phyloP scores from a whole-genome alignment of 2,329 filamentous ascomycete species.

The Meredithiella fracta region DNA sequence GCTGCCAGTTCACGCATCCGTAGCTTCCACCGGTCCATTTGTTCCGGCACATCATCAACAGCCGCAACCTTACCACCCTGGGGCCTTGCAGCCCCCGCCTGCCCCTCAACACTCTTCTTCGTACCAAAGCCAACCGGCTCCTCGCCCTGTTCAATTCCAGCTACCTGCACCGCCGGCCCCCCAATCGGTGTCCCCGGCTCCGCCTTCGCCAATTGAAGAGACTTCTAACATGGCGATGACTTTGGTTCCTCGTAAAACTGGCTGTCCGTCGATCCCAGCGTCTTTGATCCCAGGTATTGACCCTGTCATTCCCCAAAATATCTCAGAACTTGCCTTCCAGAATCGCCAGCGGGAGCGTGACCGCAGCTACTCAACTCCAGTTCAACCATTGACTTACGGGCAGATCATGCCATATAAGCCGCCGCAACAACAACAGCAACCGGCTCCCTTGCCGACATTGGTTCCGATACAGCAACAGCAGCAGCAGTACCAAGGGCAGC shows the following conservation, averaged over 20 bases:
- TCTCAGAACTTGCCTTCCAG: constrained; percentile 40
- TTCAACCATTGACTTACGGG: constrained; percentile 17
- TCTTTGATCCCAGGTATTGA: constrained; percentile 47
- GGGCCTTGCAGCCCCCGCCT: neutral
- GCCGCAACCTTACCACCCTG: neutral
- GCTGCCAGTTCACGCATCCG: neutral
- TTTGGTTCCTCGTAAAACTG: constrained; percentile 8
- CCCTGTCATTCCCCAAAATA: constrained; percentile 36
- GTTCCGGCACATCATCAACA: neutral
- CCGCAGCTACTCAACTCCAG: constrained; percentile 25
- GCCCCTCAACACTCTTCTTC: neutral
- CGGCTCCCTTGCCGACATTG: constrained; percentile 17
- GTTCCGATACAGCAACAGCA: constrained; percentile 22
- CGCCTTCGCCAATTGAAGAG: constrained; percentile 12
- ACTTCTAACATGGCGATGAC: constrained; percentile 14
- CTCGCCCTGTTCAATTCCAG: constrained; percentile 8
- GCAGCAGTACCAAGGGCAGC: constrained; percentile 16
- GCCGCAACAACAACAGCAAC: constrained; percentile 15
- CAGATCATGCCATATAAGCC: constrained; percentile 13
- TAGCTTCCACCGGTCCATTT: neutral
- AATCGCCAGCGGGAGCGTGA: constrained; percentile 33
- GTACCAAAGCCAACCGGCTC: constrained; percentile 7
- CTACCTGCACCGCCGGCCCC: neutral
- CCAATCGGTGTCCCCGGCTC: neutral
- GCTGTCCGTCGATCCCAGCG: constrained; percentile 32